Base-by-base conservation (phyloP, 257 asterid species). In the Fraxinus anomala region DNA sequence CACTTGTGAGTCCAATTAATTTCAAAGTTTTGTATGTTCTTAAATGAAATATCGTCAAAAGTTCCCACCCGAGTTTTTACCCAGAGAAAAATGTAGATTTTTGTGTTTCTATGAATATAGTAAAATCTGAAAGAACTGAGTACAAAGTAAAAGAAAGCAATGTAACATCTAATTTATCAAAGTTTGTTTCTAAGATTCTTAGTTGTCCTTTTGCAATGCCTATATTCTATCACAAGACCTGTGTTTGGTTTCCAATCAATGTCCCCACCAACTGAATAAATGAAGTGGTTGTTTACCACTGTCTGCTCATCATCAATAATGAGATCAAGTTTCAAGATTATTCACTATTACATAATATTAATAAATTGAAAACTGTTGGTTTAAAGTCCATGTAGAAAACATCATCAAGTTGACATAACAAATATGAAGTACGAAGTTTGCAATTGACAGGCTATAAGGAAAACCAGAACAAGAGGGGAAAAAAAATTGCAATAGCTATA, bases 221-320 rank as follows among this genome's bases (percentile, higher is more conserved):
- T 74, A 82, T 82, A 76, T 66, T 81, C 82, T 71, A 76, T 70
- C 23, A 16, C 42, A 79, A 76, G 66, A 73, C 16, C 80, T 72
- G 87, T 76, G 81, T 81, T 76, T 56, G 85, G 84, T 78, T 78
- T 70, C 49, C 83, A 87, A 86, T 88, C 87, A 88, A 85, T 90
- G 83, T 76, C 76, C 85, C 89, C 91, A 90, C 92, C 92, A 82
- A 84, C 90, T 84, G 76, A 70, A 77, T 28, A 42, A 81, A 78
- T 74, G 79, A 73, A 76, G 76, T 59, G 72, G 56, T 74, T 70
- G 36, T 21, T 77, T 75, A 73, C 65, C 77, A 63, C 73, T 63
- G 16, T 72, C 56, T 33, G 51, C 73, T 84, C 76, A 82, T 84
- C 85, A 85, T 79, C 89, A 89, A 80, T 84, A 63, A 85, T 84